A percentile compares a stretch with the other conserved stretches of the same genome.
Conservation (phyloP, 345 rosid genomes). For the Salix purpurea region DNA sequence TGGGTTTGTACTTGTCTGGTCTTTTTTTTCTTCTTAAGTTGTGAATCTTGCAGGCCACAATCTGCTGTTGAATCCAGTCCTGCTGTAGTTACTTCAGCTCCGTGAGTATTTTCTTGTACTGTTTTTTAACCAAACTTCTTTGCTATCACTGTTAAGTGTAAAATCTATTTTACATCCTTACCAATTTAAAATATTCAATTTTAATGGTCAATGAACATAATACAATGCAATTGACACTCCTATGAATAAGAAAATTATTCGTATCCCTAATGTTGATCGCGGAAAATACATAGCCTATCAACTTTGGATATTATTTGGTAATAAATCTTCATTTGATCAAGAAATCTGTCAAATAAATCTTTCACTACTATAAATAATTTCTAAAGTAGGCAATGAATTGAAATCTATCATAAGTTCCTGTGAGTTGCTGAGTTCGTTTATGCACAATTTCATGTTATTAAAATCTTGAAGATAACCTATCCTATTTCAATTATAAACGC, state of each 20-base stretch:
- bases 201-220: background rate
- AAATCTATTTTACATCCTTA: background rate
- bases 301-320: background rate
- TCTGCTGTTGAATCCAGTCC: conserved; percentile 11
- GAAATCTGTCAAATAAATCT: background rate
- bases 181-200: background rate
- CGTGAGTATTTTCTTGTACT: conserved; percentile 13
- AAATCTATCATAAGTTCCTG: background rate
- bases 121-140: background rate
- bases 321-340: background rate
- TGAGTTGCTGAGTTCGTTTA: background rate
- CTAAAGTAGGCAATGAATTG: background rate
- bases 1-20: background rate
- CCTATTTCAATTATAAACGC: background rate
- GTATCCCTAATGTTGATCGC: background rate
- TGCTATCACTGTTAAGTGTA: background rate
- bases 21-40: background rate
- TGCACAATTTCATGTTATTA: background rate
- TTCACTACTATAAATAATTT: too few species aligned
- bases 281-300: background rate
- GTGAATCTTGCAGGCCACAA: conserved; percentile 9
- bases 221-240: background rate
- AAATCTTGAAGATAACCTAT: background rate
- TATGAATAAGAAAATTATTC: background rate
- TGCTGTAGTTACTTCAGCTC: conserved; percentile 9